These are phyloP conservation scores for Aspergillus sp. DNA, from an alignment of 2,329 filamentous ascomycete species.

Conservation along the genomic window DNA sequence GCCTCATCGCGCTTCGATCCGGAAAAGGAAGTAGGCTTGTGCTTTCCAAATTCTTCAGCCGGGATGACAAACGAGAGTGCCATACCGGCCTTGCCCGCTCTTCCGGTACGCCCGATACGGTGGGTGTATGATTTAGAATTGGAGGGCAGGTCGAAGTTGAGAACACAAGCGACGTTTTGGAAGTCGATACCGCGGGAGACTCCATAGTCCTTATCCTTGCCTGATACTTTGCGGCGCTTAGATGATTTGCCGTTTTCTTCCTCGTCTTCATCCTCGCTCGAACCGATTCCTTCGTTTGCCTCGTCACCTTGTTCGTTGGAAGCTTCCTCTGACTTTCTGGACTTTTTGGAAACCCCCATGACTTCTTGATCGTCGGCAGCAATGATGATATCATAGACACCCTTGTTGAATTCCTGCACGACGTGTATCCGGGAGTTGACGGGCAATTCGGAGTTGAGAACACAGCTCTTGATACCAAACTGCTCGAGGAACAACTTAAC, in stretches of 20 bases:
- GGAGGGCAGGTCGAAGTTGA: constrained; percentile 93
- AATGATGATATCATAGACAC: constrained; percentile 96
- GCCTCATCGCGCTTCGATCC: constrained; percentile 79
- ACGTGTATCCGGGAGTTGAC: constrained; percentile 91
- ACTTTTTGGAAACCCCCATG: constrained; percentile 51
- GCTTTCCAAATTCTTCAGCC: constrained; percentile 74
- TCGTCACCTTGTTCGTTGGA: constrained; percentile 20
- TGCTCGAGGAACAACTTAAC: constrained; percentile 95
- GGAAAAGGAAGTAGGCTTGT: constrained; percentile 75
- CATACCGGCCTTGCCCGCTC: constrained; percentile 88
- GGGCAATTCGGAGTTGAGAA: constrained; percentile 89
- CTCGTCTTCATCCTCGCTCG: constrained; percentile 34
- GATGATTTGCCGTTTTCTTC: constrained; percentile 32
- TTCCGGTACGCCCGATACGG: constrained; percentile 86
- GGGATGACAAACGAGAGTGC: constrained; percentile 94
- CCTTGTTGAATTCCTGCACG: constrained; percentile 95
- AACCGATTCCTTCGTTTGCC: constrained; percentile 25
- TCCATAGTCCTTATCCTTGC: constrained; percentile 81
- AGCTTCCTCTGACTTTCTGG: constrained; percentile 24
- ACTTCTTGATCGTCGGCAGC: constrained; percentile 89
- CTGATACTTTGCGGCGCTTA: constrained; percentile 61
- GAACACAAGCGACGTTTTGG: constrained; percentile 85
- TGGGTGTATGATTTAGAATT: constrained; percentile 94
- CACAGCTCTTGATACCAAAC: constrained; percentile 89
- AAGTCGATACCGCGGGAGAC: constrained; percentile 97